Evolutionary conservation across 768 basidiomycete genomes (phyloP), one percentile per base, ranked within the genome.

Genomic region (Sporobolomyces phaffii): DNA sequence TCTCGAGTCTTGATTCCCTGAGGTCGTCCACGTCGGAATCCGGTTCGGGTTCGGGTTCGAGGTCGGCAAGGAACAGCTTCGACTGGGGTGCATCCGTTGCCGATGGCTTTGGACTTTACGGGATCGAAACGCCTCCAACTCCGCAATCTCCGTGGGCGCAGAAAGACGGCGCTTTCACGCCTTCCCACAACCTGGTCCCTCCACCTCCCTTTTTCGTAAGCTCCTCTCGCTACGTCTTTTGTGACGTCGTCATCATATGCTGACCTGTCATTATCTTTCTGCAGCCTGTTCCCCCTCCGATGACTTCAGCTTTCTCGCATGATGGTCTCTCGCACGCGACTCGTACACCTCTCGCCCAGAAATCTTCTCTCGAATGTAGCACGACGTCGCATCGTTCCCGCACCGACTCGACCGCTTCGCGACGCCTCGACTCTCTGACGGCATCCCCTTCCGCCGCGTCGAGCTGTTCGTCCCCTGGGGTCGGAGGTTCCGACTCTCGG

Each of bases 51-150:
- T 28, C 29, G 26, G 54, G 54, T 9, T 52, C 38, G 31, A 48
- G 59, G n/a, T 64, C 63, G 26, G 40, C 54, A 14, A 41, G 63
- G 54, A 64, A 57, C 49, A 64, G 63, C 31, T 50, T 56, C 38
- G 63, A 64, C 29, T 59, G 53, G 47, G 57, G 63, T 8, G 52
- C 60, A 1, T 48, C 41, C n/a, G 49, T 28, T 2, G 62, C 44
- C 7, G 62, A 62, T 45, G 61, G 58, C 26, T 45, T 40, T n/a
- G n/a, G n/a, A n/a, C 28, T 60, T 50, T n/a, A 28, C 54, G 22
- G n/a, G n/a, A n/a, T n/a, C n/a, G n/a, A n/a, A n/a, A 68, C 67
- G 20, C 67, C 67, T 10, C 67, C 67, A 33, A 68, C 67, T 14
- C 67, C 67, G 24, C 43, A 47, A 15, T 34, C 13, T 15, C 61